Percentiles rank a stretch among this genome's conserved stretches.
phyloP scores from a whole-genome alignment of 1,139 yeast genomes.

The Debaryomyces psychrophilus region DNA sequence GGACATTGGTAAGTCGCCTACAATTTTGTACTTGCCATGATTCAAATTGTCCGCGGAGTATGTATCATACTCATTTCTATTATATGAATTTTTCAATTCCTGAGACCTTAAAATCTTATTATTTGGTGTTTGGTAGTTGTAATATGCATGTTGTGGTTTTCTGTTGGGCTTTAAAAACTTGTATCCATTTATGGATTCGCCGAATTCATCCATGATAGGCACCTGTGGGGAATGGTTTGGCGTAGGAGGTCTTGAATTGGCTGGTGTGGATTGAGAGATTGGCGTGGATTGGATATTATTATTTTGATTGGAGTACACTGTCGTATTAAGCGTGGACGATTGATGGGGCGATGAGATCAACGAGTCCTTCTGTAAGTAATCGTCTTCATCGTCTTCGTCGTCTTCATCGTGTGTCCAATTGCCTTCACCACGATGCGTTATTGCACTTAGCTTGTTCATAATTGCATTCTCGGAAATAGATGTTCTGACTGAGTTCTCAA shows the following conservation, averaged over 20 bases:
- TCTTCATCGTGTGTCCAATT: slow-evolving; percentile 14
- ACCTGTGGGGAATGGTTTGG: slow-evolving; percentile 18
- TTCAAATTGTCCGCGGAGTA: not conserved
- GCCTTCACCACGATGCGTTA: slow-evolving; percentile 14
- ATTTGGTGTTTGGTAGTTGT: slow-evolving; percentile 29
- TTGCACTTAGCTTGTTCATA: slow-evolving; percentile 17
- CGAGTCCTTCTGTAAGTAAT: slow-evolving; percentile 4
- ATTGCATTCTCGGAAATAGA: slow-evolving; percentile 13
- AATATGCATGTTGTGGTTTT: slow-evolving; percentile 12
- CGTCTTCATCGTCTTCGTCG: slow-evolving; percentile 16
- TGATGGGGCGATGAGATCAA: slow-evolving; percentile 11
- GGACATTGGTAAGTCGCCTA: slow-evolving; percentile 40
- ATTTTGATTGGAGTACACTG: slow-evolving; percentile 12
- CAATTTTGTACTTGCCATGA: slow-evolving; percentile 29
- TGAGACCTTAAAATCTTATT: slow-evolving; percentile 16
- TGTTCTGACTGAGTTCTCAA: slow-evolving; percentile 30
- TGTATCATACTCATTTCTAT: slow-evolving; percentile 17
- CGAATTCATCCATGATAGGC: slow-evolving; percentile 24
- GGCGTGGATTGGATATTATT: slow-evolving; percentile 27
- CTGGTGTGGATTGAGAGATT: slow-evolving; percentile 40
- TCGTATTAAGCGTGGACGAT: slow-evolving; percentile 12
- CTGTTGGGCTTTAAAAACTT: slow-evolving; percentile 33
- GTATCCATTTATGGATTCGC: slow-evolving; percentile 37
- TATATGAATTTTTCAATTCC: slow-evolving; percentile 21
- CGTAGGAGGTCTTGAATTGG: slow-evolving; percentile 34